These are phyloP conservation scores for Hericium alpestre DNA, from an alignment of 768 basidiomycete species.

Conservation along the genomic window DNA sequence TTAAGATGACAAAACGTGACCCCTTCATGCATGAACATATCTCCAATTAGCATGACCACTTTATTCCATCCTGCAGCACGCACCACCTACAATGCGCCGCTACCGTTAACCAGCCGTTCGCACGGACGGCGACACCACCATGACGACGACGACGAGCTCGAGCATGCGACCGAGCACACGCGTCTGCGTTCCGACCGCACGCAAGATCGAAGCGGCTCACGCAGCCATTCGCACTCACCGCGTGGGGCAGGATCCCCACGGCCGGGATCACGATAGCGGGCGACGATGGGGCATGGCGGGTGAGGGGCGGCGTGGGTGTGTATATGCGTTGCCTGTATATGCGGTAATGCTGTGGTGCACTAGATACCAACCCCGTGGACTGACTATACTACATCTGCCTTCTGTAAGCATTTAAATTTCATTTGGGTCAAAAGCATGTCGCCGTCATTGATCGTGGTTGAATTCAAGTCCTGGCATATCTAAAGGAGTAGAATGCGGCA, in stretches of 20 bases:
- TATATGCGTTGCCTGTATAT: too few relatives aligned
- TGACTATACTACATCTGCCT: not conserved
- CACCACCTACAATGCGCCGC: too few relatives aligned
- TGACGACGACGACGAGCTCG: slow-evolving; percentile 32
- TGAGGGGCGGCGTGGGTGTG: not conserved
- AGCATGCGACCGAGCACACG: slow-evolving; percentile 28
- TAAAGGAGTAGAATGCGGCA: too few relatives aligned
- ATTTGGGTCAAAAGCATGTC: not conserved
- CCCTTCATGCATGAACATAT: too few relatives aligned
- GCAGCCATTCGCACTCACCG: not conserved
- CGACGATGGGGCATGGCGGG: not conserved
- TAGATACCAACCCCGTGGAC: not conserved
- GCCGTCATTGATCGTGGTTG: too few relatives aligned
- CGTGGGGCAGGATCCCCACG: not conserved
- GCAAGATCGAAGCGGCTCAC: not conserved
- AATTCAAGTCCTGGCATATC: too few relatives aligned
- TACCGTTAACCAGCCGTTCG: too few relatives aligned
- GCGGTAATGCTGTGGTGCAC: not conserved
- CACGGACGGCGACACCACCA: too few relatives aligned
- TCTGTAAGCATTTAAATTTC: not conserved
- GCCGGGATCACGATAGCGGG: not conserved
- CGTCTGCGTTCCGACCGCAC: not conserved
- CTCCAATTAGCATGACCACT: too few relatives aligned
- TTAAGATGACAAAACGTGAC: too few relatives aligned
- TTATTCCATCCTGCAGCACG: too few relatives aligned